Base-by-base conservation (phyloP, 2,329 filamentous ascomycete genomes). In the Coniella lustricola region DNA sequence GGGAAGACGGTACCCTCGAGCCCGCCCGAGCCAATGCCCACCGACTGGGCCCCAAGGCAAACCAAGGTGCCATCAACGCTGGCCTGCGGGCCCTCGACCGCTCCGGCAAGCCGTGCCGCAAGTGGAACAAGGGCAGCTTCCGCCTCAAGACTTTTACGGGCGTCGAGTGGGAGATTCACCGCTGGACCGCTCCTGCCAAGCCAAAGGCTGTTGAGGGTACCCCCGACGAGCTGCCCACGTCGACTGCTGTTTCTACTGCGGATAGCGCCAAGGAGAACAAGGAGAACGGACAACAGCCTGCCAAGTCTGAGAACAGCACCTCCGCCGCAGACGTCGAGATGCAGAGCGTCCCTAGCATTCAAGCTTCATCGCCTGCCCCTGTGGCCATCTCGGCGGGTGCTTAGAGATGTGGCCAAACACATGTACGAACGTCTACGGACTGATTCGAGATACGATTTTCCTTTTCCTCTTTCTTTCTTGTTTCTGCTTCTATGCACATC, bases 31-130 rank as follows among this genome's bases (percentile, higher is more conserved):
- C 71, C 5, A 75, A 75, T 47, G 73, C 75, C 44, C 87, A 91
- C 68, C 95, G 95, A 66, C 84, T 97, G 21, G 91, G 91, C 3
- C 93, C 93, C 57, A 97, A 96, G 68, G 91, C 91, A 44, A 97
- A 96, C 65, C 87, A 91, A 60, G 93, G 93, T 55, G 91, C 91
- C 51, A 98, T 98, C 75, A 98, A 98, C 64, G 93, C 93, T 47
- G 88, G 89, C 45, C 83, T 98, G 43, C 88, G 93, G 48, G 91
- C 93, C 12, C 85, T 98, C 55, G 93, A 98, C 67, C 84, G 91
- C 53, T 86, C 86, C 7, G 91, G 91, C 57, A 87, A 91, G 61
- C 90, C 93, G 9, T 96, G 90, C 67, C 87, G 91, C 56, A 90
- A 84, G 65, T 98, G 93, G 93, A 76, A 82, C 63, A 87, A 84